phyloP scores from a whole-genome alignment of 2,329 filamentous ascomycete species.

The Beauveria bassiana region DNA sequence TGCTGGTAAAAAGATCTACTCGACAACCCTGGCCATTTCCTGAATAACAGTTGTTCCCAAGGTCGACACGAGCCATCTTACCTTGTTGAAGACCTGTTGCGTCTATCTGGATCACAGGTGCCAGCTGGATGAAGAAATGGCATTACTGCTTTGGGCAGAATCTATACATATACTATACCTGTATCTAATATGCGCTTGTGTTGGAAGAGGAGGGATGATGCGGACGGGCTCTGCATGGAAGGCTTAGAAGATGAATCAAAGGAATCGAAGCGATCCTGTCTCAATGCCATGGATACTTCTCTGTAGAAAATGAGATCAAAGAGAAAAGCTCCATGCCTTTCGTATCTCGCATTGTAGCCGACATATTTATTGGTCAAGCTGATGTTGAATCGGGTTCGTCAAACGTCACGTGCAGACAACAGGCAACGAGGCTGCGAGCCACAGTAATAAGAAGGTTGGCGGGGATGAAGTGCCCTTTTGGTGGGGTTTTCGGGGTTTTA shows the following conservation, averaged over 20 bases:
- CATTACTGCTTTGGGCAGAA: background rate
- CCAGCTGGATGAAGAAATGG: background rate
- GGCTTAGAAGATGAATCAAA: background rate
- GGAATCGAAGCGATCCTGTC: background rate
- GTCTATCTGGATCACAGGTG: background rate
- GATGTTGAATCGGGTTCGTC: background rate
- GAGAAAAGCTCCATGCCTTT: background rate
- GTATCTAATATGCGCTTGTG: constrained; percentile 3
- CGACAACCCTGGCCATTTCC: background rate
- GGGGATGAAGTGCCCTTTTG: background rate
- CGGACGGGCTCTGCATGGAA: constrained; percentile 9
- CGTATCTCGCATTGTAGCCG: background rate
- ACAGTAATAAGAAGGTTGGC: background rate
- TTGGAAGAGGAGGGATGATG: background rate
- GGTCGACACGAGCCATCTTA: background rate
- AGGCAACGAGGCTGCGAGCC: background rate
- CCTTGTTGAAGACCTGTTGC: background rate
- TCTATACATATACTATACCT: background rate
- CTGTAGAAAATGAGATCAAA: no score
- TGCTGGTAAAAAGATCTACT: background rate
- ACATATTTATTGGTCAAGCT: no score
- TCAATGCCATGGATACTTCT: background rate
- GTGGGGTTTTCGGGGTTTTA: background rate
- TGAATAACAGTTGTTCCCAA: background rate
- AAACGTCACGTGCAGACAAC: background rate